Evolutionary conservation across 228 moss, liverwort and hornwort species (phyloP), one percentile per base, ranked within the genome.

Genomic region (Sphagnum magellanicum): DNA sequence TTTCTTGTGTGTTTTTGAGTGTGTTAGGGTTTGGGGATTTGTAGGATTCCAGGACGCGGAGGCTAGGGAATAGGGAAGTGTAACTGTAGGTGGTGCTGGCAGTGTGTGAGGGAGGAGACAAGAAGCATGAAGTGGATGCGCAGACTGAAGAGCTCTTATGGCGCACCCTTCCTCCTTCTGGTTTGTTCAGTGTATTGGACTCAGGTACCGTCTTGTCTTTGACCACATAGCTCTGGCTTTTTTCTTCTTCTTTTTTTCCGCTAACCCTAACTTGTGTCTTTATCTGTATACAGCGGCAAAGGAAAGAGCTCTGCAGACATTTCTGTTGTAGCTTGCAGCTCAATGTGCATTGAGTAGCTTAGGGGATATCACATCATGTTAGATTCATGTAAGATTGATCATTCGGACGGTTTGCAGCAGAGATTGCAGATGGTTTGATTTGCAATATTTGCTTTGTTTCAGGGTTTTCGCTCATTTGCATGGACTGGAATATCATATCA

Each of bases 61-160:
- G 32, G 32, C 32, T 32, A 32, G 32, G 32, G 32, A 32, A 32
- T 32, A 32, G 32, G 3, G 32, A 32, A 32, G 32, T 2, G 3
- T 32, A 32, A 32, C 32, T 32, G 32, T 32, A 32, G 32, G 32
- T 32, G 32, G 32, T 32, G 32, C 32, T 32, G 32, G 32, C 32
- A 32, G 1, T 32, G 32, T 32, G 32, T 32, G 32, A 32, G 32
- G 32, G 32, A 32, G 32, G 32, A 32, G 32, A 32, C 32, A 32
- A 32, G 32, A 55, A 12, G 12, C 32, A 76, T 81, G 72, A 78
- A 67, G 52, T 72, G n/a, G 74, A 76, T 69, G 52, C 75, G 53
- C 64, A 71, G 63, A 49, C 63, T 78, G 4, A 11, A 66, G 55
- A 76, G 12, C 16, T 63, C 67, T 11, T 78, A 46, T 17, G 71